A percentile compares a stretch with the other conserved stretches of the same genome.
These are phyloP conservation scores for Penicillium paradoxum DNA, from an alignment of 495 filamentous ascomycete genomes.

Conservation along the genomic window DNA sequence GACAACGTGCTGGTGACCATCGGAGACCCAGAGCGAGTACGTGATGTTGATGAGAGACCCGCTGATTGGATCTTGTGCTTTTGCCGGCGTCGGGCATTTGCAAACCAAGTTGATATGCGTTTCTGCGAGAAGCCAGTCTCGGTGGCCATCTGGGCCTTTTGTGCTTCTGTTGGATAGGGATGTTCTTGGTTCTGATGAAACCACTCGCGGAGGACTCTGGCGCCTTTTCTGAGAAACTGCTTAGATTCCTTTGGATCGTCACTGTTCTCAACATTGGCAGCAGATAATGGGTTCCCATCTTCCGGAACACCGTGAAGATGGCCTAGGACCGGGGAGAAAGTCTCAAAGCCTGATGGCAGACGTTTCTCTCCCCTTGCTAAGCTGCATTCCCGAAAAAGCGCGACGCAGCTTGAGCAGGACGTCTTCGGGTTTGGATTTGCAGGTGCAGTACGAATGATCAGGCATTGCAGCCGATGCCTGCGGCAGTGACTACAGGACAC, in stretches of 20 bases:
- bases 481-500: slow-evolving; percentile 41
- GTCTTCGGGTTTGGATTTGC: slow-evolving; percentile 52
- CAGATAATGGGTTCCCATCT: slow-evolving; percentile 14
- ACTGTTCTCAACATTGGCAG: background rate
- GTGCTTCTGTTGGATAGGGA: slow-evolving; percentile 35
- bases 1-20: slow-evolving; percentile 38
- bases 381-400: slow-evolving; percentile 69
- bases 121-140: slow-evolving; percentile 36
- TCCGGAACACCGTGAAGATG: slow-evolving; percentile 40
- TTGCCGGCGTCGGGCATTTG: slow-evolving; percentile 40
- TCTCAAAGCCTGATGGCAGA: slow-evolving; percentile 42
- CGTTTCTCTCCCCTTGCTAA: slow-evolving; percentile 49
- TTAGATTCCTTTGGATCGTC: slow-evolving; percentile 38
- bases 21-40: slow-evolving; percentile 31
- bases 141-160: slow-evolving; percentile 26
- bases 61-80: slow-evolving; percentile 46
- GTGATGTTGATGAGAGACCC: slow-evolving; percentile 49
- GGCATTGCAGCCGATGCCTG: slow-evolving; percentile 38
- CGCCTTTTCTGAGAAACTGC: slow-evolving; percentile 57
- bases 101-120: slow-evolving; percentile 40
- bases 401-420: slow-evolving; percentile 71
- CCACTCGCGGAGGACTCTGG: slow-evolving; percentile 38
- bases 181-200: slow-evolving; percentile 42
- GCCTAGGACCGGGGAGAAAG: slow-evolving; percentile 37
- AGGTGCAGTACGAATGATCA: slow-evolving; percentile 40